These are phyloP conservation scores for Spinellus fusiger DNA, from an alignment of 192 early-diverging fungal genomes.

Conservation along the genomic window DNA sequence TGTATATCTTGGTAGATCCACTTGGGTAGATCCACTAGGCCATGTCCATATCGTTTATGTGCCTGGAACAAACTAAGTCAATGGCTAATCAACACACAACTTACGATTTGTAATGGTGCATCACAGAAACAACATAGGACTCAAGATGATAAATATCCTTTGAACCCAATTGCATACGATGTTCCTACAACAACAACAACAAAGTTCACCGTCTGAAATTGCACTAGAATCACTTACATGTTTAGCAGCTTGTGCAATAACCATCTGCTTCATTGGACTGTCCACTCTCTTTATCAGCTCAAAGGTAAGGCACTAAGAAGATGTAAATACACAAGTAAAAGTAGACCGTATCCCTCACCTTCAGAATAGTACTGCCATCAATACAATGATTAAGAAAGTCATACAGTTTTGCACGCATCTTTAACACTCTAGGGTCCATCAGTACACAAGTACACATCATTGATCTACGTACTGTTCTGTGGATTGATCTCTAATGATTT, in stretches of 20 bases:
- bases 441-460: not conserved
- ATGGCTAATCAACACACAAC: not conserved
- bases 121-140: constrained; percentile 86
- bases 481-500: constrained; percentile 71
- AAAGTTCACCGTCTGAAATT: not conserved
- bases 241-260: constrained; percentile 74
- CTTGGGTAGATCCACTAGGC: not conserved
- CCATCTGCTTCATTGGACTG: constrained; percentile 55
- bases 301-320: constrained; percentile 54
- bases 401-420: constrained; percentile 73
- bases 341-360: constrained; percentile 35
- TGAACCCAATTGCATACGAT: constrained; percentile 76
- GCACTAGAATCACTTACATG: constrained; percentile 38
- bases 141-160: constrained; percentile 96
- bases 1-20: no score
- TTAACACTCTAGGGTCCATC: constrained; percentile 44
- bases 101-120: constrained; percentile 86
- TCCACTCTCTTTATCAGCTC: constrained; percentile 69
- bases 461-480: constrained; percentile 48
- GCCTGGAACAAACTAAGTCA: not conserved
- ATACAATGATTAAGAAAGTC: constrained; percentile 90
- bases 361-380: constrained; percentile 73
- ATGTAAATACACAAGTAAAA: not conserved
- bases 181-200: constrained; percentile 47
- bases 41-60: not conserved